Evolutionary conservation across 192 early-diverging fungal species (phyloP).

Genomic region (Podochytrium sp.): DNA sequence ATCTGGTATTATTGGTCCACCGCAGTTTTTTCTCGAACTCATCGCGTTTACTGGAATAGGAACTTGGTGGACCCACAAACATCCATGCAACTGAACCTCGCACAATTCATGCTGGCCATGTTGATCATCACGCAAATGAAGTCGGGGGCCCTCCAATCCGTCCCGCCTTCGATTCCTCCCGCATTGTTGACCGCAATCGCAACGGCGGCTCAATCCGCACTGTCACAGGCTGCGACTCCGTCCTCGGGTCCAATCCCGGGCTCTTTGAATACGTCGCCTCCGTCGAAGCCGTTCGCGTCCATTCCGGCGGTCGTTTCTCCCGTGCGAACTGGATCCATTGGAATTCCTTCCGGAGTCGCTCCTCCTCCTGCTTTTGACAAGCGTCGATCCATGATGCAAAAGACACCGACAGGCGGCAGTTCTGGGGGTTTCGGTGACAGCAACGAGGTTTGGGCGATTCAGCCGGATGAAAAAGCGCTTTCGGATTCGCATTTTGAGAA

Average conservation of each 20-base stretch:
- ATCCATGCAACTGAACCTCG: conserved; percentile 71
- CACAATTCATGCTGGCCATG: conserved; percentile 92
- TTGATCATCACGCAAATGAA: conserved; percentile 81
- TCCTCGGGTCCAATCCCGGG: neutral
- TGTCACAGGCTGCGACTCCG: neutral
- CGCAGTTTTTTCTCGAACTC: neutral
- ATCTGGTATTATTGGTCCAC: conserved; percentile 69
- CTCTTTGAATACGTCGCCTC: neutral
- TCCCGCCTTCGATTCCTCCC: conserved; percentile 75
- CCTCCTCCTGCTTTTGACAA: conserved; percentile 34
- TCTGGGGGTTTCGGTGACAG: conserved; percentile 24
- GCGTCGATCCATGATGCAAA: conserved; percentile 20
- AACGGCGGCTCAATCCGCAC: conserved; percentile 8
- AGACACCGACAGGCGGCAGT: neutral
- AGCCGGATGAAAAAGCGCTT: conserved; percentile 69
- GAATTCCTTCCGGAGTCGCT: conserved; percentile 31
- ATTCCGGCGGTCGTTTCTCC: neutral
- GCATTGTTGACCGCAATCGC: conserved; percentile 57
- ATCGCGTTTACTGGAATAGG: too few species aligned
- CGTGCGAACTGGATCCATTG: conserved; percentile 25
- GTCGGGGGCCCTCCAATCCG: conserved; percentile 65
- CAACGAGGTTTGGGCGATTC: conserved; percentile 71
- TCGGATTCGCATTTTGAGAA: conserved; percentile 83
- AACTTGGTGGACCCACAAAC: conserved; percentile 74
- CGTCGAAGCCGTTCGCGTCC: neutral